A percentile compares a stretch with the other conserved stretches of the same genome.
Conservation (phyloP, 2,329 filamentous ascomycete species). For the Podosphaera aphanis region DNA sequence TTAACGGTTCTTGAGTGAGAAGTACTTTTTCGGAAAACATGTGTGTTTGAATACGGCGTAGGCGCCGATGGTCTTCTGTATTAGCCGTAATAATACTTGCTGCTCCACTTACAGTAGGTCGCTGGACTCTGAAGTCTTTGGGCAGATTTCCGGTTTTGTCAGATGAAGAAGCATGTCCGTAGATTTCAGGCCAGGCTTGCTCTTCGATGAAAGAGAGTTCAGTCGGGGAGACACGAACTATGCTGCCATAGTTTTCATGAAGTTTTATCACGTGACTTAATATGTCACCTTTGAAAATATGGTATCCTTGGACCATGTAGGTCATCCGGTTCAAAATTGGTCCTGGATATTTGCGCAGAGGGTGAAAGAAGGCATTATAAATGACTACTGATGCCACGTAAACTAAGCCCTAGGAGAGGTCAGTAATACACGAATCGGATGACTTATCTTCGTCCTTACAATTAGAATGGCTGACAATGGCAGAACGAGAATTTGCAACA, state of each 20-base stretch:
- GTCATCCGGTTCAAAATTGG: background rate
- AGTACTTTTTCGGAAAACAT: constrained; percentile 16
- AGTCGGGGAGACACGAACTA: background rate
- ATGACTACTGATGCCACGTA: background rate
- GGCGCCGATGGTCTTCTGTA: constrained; percentile 10
- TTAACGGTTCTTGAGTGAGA: constrained; percentile 12
- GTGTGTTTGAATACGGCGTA: constrained; percentile 12
- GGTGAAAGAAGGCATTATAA: constrained; percentile 1
- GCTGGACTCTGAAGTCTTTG: background rate
- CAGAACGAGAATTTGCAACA: background rate
- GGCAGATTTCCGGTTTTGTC: background rate
- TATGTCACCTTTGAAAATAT: constrained; percentile 2
- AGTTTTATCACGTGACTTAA: background rate
- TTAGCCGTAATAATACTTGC: background rate
- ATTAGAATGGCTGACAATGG: background rate
- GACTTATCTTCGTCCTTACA: background rate
- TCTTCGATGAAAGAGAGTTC: background rate
- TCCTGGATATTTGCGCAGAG: background rate
- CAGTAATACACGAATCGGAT: background rate
- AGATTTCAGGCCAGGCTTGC: constrained; percentile 2
- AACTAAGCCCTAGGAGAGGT: background rate
- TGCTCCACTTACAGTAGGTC: background rate
- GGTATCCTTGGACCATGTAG: background rate
- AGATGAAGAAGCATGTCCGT: background rate
- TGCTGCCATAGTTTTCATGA: constrained; percentile 1